phyloP scores from a whole-genome alignment of 148 eudicot species.

The Diospyros kaki region DNA sequence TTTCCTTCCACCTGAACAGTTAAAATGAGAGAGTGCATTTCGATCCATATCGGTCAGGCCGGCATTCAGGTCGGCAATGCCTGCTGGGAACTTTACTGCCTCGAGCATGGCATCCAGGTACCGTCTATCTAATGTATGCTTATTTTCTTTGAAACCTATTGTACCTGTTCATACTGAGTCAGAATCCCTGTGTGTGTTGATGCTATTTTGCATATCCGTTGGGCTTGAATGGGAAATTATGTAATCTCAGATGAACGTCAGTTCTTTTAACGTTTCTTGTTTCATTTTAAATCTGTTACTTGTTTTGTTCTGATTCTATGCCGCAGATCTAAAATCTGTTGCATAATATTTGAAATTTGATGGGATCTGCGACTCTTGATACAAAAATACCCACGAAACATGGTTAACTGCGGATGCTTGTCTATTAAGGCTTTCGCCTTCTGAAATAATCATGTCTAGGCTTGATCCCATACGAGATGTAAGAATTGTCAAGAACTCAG shows the following conservation, averaged over 20 bases:
- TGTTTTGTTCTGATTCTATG: neutral
- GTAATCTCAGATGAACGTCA: neutral
- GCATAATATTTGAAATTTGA: too few relatives aligned
- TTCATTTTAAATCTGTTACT: neutral
- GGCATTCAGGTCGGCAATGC: constrained; percentile 34
- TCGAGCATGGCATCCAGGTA: constrained; percentile 30
- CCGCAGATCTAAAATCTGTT: too few relatives aligned
- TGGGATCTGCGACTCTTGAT: neutral
- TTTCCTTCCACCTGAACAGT: too few relatives aligned
- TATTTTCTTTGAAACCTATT: neutral
- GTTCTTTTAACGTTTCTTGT: neutral
- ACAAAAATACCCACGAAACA: too few relatives aligned
- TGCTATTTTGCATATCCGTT: too few relatives aligned
- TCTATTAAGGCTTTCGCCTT: too few relatives aligned
- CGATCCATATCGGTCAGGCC: constrained; percentile 19
- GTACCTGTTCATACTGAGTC: neutral
- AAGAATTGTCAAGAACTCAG: too few relatives aligned
- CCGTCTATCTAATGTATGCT: neutral
- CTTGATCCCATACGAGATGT: too few relatives aligned
- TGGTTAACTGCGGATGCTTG: too few relatives aligned
- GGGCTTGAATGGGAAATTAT: neutral
- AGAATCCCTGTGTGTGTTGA: neutral
- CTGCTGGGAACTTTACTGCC: constrained; percentile 33
- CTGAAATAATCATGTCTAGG: too few relatives aligned
- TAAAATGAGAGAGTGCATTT: too few relatives aligned